A percentile compares a stretch with the other conserved stretches of the same genome.
Evolutionary conservation across 2,329 filamentous ascomycete species (phyloP).

Genomic region (Neoarthrinium moseri): DNA sequence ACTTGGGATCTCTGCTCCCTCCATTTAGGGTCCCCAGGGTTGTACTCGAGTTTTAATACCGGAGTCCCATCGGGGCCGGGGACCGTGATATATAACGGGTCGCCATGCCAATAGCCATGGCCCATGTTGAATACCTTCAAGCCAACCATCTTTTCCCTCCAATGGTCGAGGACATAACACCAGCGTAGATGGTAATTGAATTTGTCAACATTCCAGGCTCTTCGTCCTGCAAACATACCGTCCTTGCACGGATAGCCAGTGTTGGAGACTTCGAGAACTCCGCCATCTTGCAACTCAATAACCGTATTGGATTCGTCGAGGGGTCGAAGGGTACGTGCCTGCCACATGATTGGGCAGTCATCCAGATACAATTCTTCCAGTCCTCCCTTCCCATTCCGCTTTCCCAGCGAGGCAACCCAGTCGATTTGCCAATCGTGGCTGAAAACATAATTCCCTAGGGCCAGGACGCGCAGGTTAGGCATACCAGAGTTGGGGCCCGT

Average conservation of each 20-base stretch:
- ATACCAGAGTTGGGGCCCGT: conserved; percentile 22
- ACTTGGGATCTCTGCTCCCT: not conserved
- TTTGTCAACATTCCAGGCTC: not conserved
- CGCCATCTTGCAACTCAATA: not conserved
- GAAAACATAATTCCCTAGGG: conserved; percentile 40
- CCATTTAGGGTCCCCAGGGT: not conserved
- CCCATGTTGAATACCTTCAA: conserved; percentile 11
- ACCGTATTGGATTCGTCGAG: conserved; percentile 1
- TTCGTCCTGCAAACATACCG: not conserved
- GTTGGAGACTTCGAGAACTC: conserved; percentile 2
- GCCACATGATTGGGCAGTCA: conserved; percentile 35
- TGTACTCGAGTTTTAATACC: too few species aligned
- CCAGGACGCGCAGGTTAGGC: conserved; percentile 36
- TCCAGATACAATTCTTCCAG: conserved; percentile 41
- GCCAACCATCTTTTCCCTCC: conserved; percentile 4
- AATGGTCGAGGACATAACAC: conserved; percentile 5
- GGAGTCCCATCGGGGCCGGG: not conserved
- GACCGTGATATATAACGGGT: not conserved
- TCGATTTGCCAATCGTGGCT: conserved; percentile 43
- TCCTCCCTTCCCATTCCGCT: conserved; percentile 22
- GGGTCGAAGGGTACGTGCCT: conserved; percentile 1
- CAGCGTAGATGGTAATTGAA: conserved; percentile 9
- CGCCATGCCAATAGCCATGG: not conserved
- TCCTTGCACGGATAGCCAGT: conserved; percentile 4
- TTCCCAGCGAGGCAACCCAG: conserved; percentile 39